These are phyloP conservation scores for Pseudozyma tsukubaensis DNA, from an alignment of 1,284 basidiomycete species.

Conservation along the genomic window DNA sequence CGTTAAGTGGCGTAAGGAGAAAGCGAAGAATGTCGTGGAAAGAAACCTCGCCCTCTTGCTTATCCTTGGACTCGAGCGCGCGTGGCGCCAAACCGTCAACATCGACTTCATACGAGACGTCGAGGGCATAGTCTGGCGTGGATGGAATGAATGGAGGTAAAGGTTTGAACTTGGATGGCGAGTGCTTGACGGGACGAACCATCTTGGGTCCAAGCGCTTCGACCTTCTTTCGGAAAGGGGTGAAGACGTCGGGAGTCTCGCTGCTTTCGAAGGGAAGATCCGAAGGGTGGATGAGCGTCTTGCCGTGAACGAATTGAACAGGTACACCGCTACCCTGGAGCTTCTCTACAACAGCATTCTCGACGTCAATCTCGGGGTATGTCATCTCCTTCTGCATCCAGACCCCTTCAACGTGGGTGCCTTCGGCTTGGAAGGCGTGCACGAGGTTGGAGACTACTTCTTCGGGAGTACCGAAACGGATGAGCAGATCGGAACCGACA, in stretches of 20 bases:
- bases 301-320: constrained; percentile 56
- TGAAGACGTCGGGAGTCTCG: constrained; percentile 72
- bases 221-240: constrained; percentile 71
- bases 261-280: constrained; percentile 71
- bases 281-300: constrained; percentile 67
- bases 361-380: constrained; percentile 52
- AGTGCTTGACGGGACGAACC: constrained; percentile 54
- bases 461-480: constrained; percentile 72
- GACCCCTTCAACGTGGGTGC: constrained; percentile 60
- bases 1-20: constrained; percentile 59
- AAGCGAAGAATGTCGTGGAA: constrained; percentile 64
- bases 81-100: constrained; percentile 57
- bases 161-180: constrained; percentile 56
- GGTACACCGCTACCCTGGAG: constrained; percentile 49
- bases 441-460: constrained; percentile 62
- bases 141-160: constrained; percentile 47
- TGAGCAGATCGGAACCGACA: constrained; percentile 71
- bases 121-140: constrained; percentile 58
- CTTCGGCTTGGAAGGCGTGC: constrained; percentile 49
- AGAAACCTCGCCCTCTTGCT: constrained; percentile 59
- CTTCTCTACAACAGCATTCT: constrained; percentile 48
- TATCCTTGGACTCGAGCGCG: constrained; percentile 44
- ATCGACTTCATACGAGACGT: constrained; percentile 64
- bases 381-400: constrained; percentile 66
- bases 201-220: constrained; percentile 70